Evolutionary conservation across 805 yeast genomes (phyloP).

Genomic region (Starmerella apicola): DNA sequence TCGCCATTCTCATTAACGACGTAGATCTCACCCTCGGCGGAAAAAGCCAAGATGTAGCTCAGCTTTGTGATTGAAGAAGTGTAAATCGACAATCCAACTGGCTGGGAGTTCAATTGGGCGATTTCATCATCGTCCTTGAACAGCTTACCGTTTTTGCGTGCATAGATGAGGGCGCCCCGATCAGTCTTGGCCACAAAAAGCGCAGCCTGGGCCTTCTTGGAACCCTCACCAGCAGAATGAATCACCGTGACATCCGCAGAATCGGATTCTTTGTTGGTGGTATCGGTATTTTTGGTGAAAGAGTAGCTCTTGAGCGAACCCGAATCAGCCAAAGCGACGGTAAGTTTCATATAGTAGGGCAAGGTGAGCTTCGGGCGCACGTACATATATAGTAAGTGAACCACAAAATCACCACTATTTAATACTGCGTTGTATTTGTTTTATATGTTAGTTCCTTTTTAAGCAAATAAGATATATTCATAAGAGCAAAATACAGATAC

Average conservation of each 20-base stretch:
- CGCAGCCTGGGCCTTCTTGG: slow-evolving; percentile 8
- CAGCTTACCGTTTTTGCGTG: slow-evolving; percentile 22
- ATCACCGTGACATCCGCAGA: slow-evolving; percentile 48
- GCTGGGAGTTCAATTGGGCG: not conserved
- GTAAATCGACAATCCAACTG: slow-evolving; percentile 2
- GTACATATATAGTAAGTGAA: too few species aligned
- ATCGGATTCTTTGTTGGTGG: slow-evolving; percentile 53
- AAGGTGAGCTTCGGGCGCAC: too few species aligned
- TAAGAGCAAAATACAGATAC: too few species aligned
- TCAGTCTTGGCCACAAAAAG: slow-evolving; percentile 9
- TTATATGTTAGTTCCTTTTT: too few species aligned
- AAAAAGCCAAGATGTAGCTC: slow-evolving; percentile 25
- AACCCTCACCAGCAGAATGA: slow-evolving; percentile 16
- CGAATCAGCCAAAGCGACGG: slow-evolving; percentile 41
- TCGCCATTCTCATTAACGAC: slow-evolving; percentile 21
- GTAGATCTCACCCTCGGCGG: slow-evolving; percentile 22
- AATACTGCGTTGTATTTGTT: too few species aligned
- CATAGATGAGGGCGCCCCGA: slow-evolving; percentile 16
- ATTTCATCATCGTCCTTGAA: not conserved
- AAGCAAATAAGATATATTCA: too few species aligned
- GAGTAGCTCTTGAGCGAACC: slow-evolving; percentile 44
- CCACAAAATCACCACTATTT: too few species aligned
- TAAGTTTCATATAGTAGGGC: slow-evolving; percentile 33
- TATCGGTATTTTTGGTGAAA: slow-evolving; percentile 62
- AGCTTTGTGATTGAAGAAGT: not conserved